These are phyloP conservation scores for Boletus pseudopeckii DNA, from an alignment of 768 basidiomycete genomes.

Conservation along the genomic window DNA sequence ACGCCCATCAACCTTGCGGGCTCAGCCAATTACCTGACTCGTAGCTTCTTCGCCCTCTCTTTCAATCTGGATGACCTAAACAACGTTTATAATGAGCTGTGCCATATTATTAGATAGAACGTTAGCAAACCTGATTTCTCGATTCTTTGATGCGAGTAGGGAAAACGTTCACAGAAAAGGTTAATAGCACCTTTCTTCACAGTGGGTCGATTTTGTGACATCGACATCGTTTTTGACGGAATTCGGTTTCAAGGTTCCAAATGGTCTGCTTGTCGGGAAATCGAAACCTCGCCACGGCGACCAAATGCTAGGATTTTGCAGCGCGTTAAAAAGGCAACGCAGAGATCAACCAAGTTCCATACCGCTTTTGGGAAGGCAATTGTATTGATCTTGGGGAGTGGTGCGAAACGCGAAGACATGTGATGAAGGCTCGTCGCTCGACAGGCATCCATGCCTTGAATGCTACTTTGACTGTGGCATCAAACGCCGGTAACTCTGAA, in stretches of 20 bases:
- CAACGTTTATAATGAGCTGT: not conserved
- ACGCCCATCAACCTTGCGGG: conserved; percentile 36
- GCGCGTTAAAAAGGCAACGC: not conserved
- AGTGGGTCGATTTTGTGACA: conserved; percentile 18
- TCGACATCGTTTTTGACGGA: conserved; percentile 42
- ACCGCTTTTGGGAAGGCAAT: conserved; percentile 30
- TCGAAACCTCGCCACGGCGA: conserved; percentile 44
- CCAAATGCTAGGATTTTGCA: conserved; percentile 35
- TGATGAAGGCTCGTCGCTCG: too few relatives aligned
- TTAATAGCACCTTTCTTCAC: conserved; percentile 31
- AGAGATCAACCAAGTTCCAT: not conserved
- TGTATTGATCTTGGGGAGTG: conserved; percentile 22
- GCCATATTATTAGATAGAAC: not conserved
- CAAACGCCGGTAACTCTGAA: conserved; percentile 15
- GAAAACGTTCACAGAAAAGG: conserved; percentile 40
- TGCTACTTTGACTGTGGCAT: too few relatives aligned
- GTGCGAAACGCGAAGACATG: conserved; percentile 16
- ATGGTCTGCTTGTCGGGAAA: conserved; percentile 43
- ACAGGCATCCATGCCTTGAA: too few relatives aligned
- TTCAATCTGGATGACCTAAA: conserved; percentile 22
- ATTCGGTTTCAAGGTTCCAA: conserved; percentile 45
- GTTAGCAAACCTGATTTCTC: conserved; percentile 36
- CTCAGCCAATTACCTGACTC: conserved; percentile 17
- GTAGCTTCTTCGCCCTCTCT: not conserved
- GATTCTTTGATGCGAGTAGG: conserved; percentile 42